Percentiles rank a stretch among this genome's conserved stretches.
These are phyloP conservation scores for Emmonsiellopsis sp. DNA, from an alignment of 2,329 filamentous ascomycete species.

Conservation along the genomic window DNA sequence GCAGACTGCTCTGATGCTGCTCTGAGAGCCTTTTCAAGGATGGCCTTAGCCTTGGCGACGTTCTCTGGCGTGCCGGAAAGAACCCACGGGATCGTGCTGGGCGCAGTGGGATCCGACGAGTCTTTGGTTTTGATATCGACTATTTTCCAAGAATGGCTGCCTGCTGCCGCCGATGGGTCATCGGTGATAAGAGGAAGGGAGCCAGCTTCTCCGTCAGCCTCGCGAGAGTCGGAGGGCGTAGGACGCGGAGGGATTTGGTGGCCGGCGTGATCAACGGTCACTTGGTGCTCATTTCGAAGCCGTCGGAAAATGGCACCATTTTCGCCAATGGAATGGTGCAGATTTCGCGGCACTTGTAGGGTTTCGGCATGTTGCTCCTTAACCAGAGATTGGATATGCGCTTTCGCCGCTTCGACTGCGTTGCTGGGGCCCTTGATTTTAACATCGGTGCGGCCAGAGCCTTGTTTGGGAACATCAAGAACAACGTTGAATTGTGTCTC, in stretches of 20 bases:
- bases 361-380: constrained; percentile 86
- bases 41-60: constrained; percentile 69
- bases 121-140: constrained; percentile 43
- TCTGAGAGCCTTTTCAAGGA: constrained; percentile 63
- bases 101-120: constrained; percentile 19
- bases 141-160: constrained; percentile 74
- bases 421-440: constrained; percentile 72
- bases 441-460: constrained; percentile 70
- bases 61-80: constrained; percentile 70
- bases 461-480: constrained; percentile 86
- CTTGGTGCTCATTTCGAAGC: constrained; percentile 73
- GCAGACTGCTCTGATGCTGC: constrained; percentile 42
- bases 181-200: constrained; percentile 90
- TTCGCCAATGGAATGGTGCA: constrained; percentile 73
- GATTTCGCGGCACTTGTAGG: constrained; percentile 67
- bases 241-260: constrained; percentile 65
- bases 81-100: constrained; percentile 63
- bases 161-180: constrained; percentile 54
- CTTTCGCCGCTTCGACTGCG: constrained; percentile 76
- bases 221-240: constrained; percentile 37
- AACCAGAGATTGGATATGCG: constrained; percentile 64
- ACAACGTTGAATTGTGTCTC: constrained; percentile 79
- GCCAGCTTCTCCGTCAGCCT: constrained; percentile 46
- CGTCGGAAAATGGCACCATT: constrained; percentile 90
- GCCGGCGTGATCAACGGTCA: constrained; percentile 85